These are phyloP conservation scores for Xylaria multiplex DNA, from an alignment of 2,329 filamentous ascomycete genomes.

Conservation along the genomic window DNA sequence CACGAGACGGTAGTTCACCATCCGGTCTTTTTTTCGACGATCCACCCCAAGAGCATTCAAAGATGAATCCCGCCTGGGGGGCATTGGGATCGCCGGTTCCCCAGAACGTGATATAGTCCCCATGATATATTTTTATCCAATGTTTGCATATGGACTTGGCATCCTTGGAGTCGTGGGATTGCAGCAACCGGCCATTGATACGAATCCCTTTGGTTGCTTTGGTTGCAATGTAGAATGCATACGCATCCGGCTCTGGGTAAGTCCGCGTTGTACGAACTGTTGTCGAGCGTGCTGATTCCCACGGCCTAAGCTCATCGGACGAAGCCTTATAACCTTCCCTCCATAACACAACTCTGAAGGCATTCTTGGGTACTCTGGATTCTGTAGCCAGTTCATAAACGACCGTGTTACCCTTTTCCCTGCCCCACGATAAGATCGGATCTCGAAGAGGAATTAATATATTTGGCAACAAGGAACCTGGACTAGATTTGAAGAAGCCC, in stretches of 20 bases:
- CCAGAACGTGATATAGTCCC: constrained; percentile 81
- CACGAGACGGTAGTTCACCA: constrained; percentile 52
- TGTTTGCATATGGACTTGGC: constrained; percentile 64
- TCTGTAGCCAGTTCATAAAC: constrained; percentile 72
- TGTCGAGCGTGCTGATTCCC: constrained; percentile 60
- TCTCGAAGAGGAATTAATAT: constrained; percentile 73
- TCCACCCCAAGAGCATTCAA: constrained; percentile 67
- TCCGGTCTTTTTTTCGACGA: constrained; percentile 56
- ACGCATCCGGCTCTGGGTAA: constrained; percentile 59
- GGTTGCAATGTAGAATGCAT: constrained; percentile 79
- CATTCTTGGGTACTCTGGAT: constrained; percentile 80
- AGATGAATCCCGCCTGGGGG: constrained; percentile 59
- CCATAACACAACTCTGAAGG: constrained; percentile 81
- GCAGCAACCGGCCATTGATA: constrained; percentile 77
- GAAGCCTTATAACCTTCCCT: constrained; percentile 71
- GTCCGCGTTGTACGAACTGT: constrained; percentile 50
- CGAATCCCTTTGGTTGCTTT: constrained; percentile 79
- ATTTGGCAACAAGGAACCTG: constrained; percentile 71
- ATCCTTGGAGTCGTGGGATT: constrained; percentile 64
- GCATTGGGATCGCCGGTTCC: constrained; percentile 55
- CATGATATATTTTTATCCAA: constrained; percentile 78
- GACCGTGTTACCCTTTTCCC: constrained; percentile 73
- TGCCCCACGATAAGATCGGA: constrained; percentile 80
- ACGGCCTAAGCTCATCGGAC: constrained; percentile 62
- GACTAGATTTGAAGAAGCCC: constrained; percentile 72